These are phyloP conservation scores for Macadamia tetraphylla DNA, from an alignment of 164 flowering plant species.

Conservation along the genomic window DNA sequence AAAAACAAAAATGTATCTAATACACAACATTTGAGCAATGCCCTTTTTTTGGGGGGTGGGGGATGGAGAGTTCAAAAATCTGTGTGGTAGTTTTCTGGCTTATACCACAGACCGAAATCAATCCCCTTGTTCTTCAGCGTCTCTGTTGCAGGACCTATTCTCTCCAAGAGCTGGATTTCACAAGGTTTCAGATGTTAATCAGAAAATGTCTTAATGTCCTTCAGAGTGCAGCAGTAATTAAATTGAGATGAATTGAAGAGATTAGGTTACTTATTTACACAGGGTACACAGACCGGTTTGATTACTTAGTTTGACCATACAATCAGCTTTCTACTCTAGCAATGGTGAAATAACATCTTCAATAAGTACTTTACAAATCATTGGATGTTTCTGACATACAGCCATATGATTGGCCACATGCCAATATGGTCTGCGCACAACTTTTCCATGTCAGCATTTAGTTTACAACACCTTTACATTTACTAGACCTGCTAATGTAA, in stretches of 20 bases:
- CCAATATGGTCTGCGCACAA: background rate
- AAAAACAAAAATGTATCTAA: background rate
- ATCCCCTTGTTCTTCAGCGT: constrained; percentile 65
- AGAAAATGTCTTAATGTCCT: background rate
- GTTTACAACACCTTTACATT: background rate
- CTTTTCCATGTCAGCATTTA: background rate
- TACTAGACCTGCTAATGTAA: background rate
- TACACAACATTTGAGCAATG: background rate
- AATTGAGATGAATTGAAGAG: background rate
- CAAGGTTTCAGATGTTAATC: background rate
- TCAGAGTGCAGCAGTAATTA: background rate
- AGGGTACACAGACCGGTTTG: background rate
- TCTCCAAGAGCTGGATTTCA: constrained; percentile 67
- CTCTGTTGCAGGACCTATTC: constrained; percentile 80
- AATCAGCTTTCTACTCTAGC: no score
- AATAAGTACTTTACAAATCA: no score
- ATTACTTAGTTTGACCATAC: background rate
- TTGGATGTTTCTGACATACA: no score
- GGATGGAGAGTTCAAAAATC: constrained; percentile 38
- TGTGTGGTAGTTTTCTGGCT: constrained; percentile 73
- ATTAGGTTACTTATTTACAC: background rate
- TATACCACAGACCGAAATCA: constrained; percentile 82
- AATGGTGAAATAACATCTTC: no score
- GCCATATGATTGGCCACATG: no score
- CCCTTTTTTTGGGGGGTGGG: no score